Base-by-base conservation (phyloP, 257 asterid genomes). In the Rauvolfia tetraphylla region DNA sequence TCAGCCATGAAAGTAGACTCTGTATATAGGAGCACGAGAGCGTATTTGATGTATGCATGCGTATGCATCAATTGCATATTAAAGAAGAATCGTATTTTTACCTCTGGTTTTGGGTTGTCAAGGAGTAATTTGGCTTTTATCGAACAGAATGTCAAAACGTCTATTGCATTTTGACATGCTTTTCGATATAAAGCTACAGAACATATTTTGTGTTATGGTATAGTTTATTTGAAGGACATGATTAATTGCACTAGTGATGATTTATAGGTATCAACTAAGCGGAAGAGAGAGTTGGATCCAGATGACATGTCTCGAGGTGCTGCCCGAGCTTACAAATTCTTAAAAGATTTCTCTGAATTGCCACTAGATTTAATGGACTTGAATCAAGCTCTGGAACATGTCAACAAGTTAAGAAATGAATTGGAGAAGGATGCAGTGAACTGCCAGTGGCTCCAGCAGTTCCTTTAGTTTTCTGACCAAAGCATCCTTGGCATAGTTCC, bases 321-420 rank as follows among this genome's bases (percentile, higher is more conserved):
- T 38, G 88, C 89, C 69, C 89, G 92, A 68, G 96, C 97, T 79
- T 92, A 86, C 73, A 86, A 85, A 79, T 92, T 95, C 89, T 85
- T 95, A 57, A 89, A 86, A 84, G 95, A 91, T 72, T 91, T 95
- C 81, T 72, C 90, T 1, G 93, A 92, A 81, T 49, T 92, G 77
- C 96, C 97, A 62, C 81, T 92, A 54, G 99, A 92, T 79, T 81
- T 84, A 80, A 90, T 95, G 96, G 97, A 88, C 75, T 78, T 77
- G 57, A 79, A 86, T 62, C 84, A 86, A 79, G 93, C 90, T 20
- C 73, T 90, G 41, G 76, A 89, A 85, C 82, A 81, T 13, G 87
- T 90, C 48, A 74, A 81, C 25, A 81, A 86, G 76, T 74, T 92
- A 85, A 93, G 76, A 77, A 88, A 80, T n/a, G 90, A 83, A 29